These are phyloP conservation scores for Rhododendron molle DNA, from an alignment of 148 eudicot genomes.

Conservation along the genomic window DNA sequence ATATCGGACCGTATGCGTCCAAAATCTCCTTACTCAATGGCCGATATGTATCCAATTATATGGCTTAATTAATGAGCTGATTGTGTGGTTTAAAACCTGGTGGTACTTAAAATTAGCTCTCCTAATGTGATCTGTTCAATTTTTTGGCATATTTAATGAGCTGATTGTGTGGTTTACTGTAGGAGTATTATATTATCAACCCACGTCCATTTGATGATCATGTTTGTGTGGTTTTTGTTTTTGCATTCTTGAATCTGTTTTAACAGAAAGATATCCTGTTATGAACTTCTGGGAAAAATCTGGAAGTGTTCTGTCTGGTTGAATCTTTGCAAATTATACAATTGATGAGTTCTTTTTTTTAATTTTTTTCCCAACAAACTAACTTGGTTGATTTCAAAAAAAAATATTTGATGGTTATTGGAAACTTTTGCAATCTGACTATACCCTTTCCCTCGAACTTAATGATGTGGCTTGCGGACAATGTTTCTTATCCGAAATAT, in stretches of 20 bases:
- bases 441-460: neutral
- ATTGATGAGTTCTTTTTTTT: neutral
- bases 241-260: neutral
- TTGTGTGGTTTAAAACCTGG: neutral
- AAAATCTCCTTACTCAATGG: neutral
- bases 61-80: too few species aligned
- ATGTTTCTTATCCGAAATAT: too few species aligned
- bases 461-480: neutral
- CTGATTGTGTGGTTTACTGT: neutral
- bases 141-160: neutral
- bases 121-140: neutral
- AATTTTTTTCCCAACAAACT: neutral
- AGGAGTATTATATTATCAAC: neutral
- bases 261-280: neutral
- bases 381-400: neutral
- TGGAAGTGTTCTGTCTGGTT: neutral
- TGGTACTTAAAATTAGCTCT: neutral
- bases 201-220: neutral
- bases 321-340: neutral
- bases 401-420: neutral
- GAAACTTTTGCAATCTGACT: neutral
- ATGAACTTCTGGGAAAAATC: neutral
- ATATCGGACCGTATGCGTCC: neutral
- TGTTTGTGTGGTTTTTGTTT: neutral
- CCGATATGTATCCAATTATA: too few species aligned